Evolutionary conservation across 2,329 filamentous ascomycete genomes (phyloP), one percentile per base, ranked within the genome.

Genomic region (Pleomassaria siparia): DNA sequence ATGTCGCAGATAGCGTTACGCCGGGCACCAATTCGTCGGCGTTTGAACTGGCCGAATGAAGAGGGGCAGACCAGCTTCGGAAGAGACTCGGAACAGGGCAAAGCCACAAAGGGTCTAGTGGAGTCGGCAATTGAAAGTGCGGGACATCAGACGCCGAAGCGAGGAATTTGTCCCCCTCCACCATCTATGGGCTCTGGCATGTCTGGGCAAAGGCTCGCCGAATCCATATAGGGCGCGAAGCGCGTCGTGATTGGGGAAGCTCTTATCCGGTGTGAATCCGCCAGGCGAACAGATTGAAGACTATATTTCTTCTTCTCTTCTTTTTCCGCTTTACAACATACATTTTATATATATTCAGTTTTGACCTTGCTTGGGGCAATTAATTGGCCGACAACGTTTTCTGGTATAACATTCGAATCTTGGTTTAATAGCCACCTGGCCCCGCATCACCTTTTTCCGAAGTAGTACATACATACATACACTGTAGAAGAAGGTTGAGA

Each of bases 131-230:
- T 51, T 65, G 60, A 54, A 43, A 50, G 50, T 53, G 54, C 58
- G 56, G 52, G 42, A 52, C 54, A 51, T 56, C 63, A 67, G 56
- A 65, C 26, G 60, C 64, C 63, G 63, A 64, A n/a, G 53, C 47
- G 47, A 48, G 62, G 58, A 53, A 62, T 55, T 63, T 57, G 30
- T 58, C 56, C 55, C 63, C 57, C 60, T 50, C 16, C 39, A n/a
- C n/a, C n/a, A n/a, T n/a, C n/a, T n/a, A n/a, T n/a, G n/a, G n/a
- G n/a, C n/a, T n/a, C n/a, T n/a, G n/a, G n/a, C n/a, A n/a, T n/a
- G n/a, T n/a, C n/a, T n/a, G n/a, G n/a, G n/a, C n/a, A n/a, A 24
- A 37, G 20, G 35, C 35, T 21, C 20, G 35, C 35, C 35, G 35
- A 37, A 37, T 37, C 11, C 18, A 3, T 3, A n/a, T 4, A 4